Percentiles rank a stretch among this genome's conserved stretches.
phyloP scores from a whole-genome alignment of 768 basidiomycete genomes.

The Xerocomellus dryophilus region DNA sequence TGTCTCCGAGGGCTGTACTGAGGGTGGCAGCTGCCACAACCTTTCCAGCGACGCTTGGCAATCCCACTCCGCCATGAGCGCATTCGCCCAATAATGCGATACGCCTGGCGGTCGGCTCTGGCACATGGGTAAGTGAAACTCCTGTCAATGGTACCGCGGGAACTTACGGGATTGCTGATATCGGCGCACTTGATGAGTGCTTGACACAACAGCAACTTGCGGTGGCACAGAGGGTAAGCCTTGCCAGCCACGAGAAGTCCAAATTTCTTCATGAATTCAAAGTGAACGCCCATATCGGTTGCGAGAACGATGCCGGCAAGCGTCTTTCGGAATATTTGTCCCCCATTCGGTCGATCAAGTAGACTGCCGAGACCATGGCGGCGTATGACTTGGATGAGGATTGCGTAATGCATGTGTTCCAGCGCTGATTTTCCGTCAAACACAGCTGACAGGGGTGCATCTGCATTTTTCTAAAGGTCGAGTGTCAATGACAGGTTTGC shows the following conservation, averaged over 20 bases:
- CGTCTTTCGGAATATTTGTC: conserved; percentile 60
- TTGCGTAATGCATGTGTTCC: conserved; percentile 86
- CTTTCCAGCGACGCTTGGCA: conserved; percentile 86
- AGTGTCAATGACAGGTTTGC: conserved; percentile 1
- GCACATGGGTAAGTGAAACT: conserved; percentile 4
- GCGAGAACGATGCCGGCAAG: conserved; percentile 83
- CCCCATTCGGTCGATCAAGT: conserved; percentile 52
- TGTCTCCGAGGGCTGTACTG: conserved; percentile 46
- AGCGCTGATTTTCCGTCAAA: conserved; percentile 89
- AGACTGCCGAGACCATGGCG: conserved; percentile 71
- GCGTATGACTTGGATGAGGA: conserved; percentile 77
- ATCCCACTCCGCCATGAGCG: conserved; percentile 86
- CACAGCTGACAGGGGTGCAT: conserved; percentile 80
- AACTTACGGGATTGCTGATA: conserved; percentile 93
- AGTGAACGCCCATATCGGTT: conserved; percentile 94
- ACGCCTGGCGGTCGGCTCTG: conserved; percentile 92
- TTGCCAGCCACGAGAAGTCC: conserved; percentile 43
- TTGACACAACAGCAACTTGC: conserved; percentile 77
- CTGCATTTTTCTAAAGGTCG: conserved; percentile 78
- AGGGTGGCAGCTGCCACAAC: conserved; percentile 64
- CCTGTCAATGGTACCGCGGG: neutral
- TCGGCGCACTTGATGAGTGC: conserved; percentile 96
- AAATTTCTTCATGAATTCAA: conserved; percentile 75
- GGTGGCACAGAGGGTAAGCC: conserved; percentile 39
- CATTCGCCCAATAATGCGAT: conserved; percentile 89